A percentile compares a stretch with the other conserved stretches of the same genome.
Conservation (phyloP, 2,329 filamentous ascomycete species). For the Alternaria atra region DNA sequence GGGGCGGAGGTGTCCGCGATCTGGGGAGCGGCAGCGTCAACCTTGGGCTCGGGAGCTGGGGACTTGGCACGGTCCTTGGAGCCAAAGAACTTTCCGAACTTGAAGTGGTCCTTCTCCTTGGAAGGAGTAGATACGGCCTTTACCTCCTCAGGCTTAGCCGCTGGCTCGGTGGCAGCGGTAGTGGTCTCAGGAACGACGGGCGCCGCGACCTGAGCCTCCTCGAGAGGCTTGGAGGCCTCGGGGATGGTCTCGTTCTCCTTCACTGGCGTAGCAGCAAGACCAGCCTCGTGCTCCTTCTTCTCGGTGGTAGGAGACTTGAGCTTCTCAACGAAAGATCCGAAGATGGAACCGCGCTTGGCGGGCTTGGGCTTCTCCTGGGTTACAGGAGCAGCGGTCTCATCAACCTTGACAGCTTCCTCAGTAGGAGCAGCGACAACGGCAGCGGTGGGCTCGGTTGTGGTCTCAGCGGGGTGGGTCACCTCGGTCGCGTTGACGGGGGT, state of each 20-base stretch:
- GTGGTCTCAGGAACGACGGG: constrained; percentile 45
- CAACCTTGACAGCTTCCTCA: constrained; percentile 59
- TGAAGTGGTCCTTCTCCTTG: constrained; percentile 60
- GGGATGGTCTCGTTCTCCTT: constrained; percentile 57
- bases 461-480: constrained; percentile 35
- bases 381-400: constrained; percentile 48
- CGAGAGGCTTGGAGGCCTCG: constrained; percentile 46
- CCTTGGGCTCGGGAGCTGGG: constrained; percentile 52
- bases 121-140: constrained; percentile 52
- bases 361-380: constrained; percentile 64
- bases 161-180: constrained; percentile 36
- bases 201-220: constrained; percentile 51
- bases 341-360: constrained; percentile 86
- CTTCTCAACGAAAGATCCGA: constrained; percentile 75
- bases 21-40: constrained; percentile 52
- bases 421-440: constrained; percentile 20
- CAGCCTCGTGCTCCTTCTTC: constrained; percentile 76
- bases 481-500: constrained; percentile 48
- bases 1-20: constrained; percentile 45
- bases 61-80: constrained; percentile 62
- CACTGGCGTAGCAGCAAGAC: constrained; percentile 57
- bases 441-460: constrained; percentile 58
- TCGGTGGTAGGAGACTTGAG: constrained; percentile 59
- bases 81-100: constrained; percentile 63
- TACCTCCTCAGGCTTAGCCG: constrained; percentile 40